phyloP scores from a whole-genome alignment of 441 rosid species.

The Aquilaria agallochum region DNA sequence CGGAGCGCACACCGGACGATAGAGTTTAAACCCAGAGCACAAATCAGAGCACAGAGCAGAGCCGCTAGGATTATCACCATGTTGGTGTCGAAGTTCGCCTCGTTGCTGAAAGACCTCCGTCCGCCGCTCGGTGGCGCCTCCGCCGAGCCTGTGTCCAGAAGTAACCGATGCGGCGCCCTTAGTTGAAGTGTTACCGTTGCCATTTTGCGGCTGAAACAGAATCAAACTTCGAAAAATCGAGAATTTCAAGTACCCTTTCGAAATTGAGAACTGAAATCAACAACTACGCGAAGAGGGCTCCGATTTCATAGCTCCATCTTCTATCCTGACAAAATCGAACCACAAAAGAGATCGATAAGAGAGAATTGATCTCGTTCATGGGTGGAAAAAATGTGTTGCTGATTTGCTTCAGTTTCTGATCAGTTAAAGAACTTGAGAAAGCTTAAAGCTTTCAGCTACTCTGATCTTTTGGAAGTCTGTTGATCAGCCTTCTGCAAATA shows the following conservation, averaged over 20 bases:
- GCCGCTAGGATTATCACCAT: conserved; percentile 85
- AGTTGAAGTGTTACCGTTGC: conserved; percentile 23
- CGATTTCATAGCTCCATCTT: conserved; percentile 12
- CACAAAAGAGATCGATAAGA: conserved; percentile 33
- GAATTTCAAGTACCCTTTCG: conserved; percentile 2
- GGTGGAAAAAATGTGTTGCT: conserved; percentile 4
- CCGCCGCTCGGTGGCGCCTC: conserved; percentile 23
- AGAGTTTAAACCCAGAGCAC: conserved; percentile 66
- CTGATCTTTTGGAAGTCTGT: conserved; percentile 6
- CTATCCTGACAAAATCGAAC: conserved; percentile 32
- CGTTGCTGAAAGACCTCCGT: conserved; percentile 21
- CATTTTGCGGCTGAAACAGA: background rate
- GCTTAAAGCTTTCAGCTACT: conserved; percentile 2
- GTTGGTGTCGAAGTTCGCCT: conserved; percentile 72
- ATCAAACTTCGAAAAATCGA: background rate
- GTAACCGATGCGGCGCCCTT: conserved; percentile 29
- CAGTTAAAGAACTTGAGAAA: conserved; percentile 3
- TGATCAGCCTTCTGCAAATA: conserved; percentile 18
- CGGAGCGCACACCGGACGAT: conserved; percentile 65
- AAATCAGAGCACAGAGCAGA: conserved; percentile 62
- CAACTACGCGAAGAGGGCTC: conserved; percentile 10
- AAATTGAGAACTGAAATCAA: background rate
- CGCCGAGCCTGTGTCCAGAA: conserved; percentile 25
- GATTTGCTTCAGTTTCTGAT: conserved; percentile 14
- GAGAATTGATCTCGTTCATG: conserved; percentile 27